Conservation (phyloP, 257 asterid genomes). For the Solanum clarkiae region DNA sequence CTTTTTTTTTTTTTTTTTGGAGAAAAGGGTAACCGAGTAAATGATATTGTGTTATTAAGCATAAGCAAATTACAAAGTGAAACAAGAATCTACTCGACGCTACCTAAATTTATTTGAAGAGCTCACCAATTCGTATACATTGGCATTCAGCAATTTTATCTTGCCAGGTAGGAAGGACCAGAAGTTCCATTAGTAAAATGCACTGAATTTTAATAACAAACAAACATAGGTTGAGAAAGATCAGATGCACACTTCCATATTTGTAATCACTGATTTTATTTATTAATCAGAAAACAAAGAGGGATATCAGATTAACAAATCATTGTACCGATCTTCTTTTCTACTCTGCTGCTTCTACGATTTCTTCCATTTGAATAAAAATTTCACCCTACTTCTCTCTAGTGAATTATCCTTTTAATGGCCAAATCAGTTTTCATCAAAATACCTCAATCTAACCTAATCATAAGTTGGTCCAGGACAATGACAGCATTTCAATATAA, state of each 20-base stretch:
- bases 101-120: not conserved
- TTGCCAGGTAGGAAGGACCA: not conserved
- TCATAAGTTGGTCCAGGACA: too few species aligned
- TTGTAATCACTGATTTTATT: not conserved
- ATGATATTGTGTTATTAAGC: not conserved
- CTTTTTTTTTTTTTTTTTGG: too few species aligned
- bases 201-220: not conserved
- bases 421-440: too few species aligned
- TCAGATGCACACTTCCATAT: not conserved
- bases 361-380: too few species aligned
- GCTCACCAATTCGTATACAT: not conserved
- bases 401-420: too few species aligned
- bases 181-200: not conserved
- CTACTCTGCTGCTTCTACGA: too few species aligned
- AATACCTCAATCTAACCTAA: too few species aligned
- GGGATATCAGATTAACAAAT: not conserved
- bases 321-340: too few species aligned
- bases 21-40: not conserved
- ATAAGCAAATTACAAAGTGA: not conserved
- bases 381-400: too few species aligned
- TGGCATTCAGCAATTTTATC: not conserved
- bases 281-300: not conserved
- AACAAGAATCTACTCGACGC: not conserved
- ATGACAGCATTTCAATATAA: too few species aligned
- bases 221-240: not conserved